Evolutionary conservation across 352 stramenopile genomes (phyloP), one percentile per base, ranked within the genome.

Genomic region (Pythium plurisporium): DNA sequence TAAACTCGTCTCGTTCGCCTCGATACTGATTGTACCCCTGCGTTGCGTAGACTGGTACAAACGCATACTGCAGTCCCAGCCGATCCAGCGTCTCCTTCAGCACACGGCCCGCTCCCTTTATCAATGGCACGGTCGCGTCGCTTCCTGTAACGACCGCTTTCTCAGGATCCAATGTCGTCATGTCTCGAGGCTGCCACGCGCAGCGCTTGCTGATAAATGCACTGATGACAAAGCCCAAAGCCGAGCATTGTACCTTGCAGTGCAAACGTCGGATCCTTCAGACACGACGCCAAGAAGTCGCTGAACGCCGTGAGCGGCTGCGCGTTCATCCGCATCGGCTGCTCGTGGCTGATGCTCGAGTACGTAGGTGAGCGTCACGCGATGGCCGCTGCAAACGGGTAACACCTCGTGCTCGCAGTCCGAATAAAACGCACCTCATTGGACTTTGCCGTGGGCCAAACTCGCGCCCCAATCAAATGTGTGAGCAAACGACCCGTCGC

Each of bases 371-470:
- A 56, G n/a, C n/a, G 49, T 56, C 33, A 46, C 31, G 7, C 49
- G 49, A 17, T 44, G 22, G 7, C 49, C 49, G 12, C n/a, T 34
- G 3, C 17, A 19, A 8, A 46, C 49, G 11, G 49, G 49, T n/a
- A 56, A 56, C 33, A 56, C 36, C 23, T 56, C 49, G 49, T 56
- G 49, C 49, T 56, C 49, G 22, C 49, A 56, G 42, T 56, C 49
- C 31, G 49, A 56, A n/a, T 56, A 56, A 30, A 56, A 56, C 23
- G 49, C 49, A 45, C 49, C 44, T 34, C 49, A 56, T 34, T 56
- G 49, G 15, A 56, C 46, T 29, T 22, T 46, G 40, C 22, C 40
- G 40, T 37, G 12, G 31, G 31, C 31, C 3, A 15, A n/a, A 15
- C 31, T 37, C 17, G 31, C 31, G 12, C 31, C 31, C 31, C 31